phyloP scores from a whole-genome alignment of 1,284 basidiomycete species.

The Melampsora occidentalis region DNA sequence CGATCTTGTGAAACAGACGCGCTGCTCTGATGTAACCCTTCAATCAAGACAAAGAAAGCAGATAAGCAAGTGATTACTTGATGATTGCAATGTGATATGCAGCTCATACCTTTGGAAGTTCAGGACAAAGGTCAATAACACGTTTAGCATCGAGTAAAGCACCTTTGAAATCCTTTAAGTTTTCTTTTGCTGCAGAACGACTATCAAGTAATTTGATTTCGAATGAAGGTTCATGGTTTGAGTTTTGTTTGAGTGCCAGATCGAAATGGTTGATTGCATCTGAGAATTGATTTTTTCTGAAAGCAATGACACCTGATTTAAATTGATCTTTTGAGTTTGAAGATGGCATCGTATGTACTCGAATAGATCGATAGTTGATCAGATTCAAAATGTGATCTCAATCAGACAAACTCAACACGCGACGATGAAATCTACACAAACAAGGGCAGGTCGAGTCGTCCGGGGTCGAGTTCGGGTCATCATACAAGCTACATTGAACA shows the following conservation, averaged over 20 bases:
- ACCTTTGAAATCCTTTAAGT: conserved; percentile 24
- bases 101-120: conserved; percentile 17
- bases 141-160: conserved; percentile 25
- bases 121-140: conserved; percentile 20
- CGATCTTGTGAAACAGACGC: conserved; percentile 26
- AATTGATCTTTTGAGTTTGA: not conserved
- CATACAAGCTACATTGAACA: no score
- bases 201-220: conserved; percentile 31
- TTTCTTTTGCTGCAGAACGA: conserved; percentile 39
- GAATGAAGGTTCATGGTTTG: not conserved
- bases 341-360: no score
- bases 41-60: not conserved
- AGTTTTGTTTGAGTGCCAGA: conserved; percentile 22
- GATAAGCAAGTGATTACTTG: not conserved
- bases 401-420: no score
- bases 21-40: conserved; percentile 36
- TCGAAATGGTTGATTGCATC: conserved; percentile 24
- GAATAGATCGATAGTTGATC: no score
- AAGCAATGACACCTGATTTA: conserved; percentile 18
- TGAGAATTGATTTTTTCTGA: conserved; percentile 22
- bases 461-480: no score
- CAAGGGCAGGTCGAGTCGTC: no score
- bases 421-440: no score
- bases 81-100: not conserved
- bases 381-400: no score